Base-by-base conservation (phyloP, 2,329 filamentous ascomycete genomes). In the Alternaria arbusti region DNA sequence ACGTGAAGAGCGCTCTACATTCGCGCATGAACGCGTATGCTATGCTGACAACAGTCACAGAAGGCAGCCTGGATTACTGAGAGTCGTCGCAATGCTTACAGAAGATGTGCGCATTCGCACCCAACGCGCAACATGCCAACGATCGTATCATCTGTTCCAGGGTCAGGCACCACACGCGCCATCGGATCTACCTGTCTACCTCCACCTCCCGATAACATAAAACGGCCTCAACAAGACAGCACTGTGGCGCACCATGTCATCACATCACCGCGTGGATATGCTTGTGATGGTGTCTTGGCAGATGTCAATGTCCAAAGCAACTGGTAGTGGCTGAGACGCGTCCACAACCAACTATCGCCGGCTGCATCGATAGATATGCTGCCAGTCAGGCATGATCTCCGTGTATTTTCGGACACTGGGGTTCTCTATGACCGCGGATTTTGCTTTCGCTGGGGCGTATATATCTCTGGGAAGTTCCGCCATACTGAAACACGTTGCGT, bases 401-500 rank as follows among this genome's bases (percentile, higher is more conserved):
- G 11, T 5, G 10, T 52, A 5, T 13, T 5, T 17, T 17, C 15
- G 36, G 15, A 17, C 36, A 40, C 15, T 40, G 3, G n/a, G 15
- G 36, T 40, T 17, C 17, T 17, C 36, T 11, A 17, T 6, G 15
- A 17, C 36, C n/a, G 36, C 36, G 36, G 30, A 23, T 5, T 13
- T 40, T 22, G 13, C 28, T 40, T 11, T 12, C 13, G 2, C 3
- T 17, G 17, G 49, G 20, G 10, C 20, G 0, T 52, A 15, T 12
- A 6, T 12, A 52, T 25, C 20, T 40, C 13, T 23, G 32, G 51
- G 30, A 63, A 54, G 52, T 63, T 56, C 55, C 22, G 51, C 57
- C 55, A 20, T 15, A 40, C 45, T 65, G 64, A 67, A 67, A 67
- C 64, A 50, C 47, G 43, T n/a, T 52, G 52, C 59, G 44, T 65